Percentiles rank a stretch among this genome's conserved stretches.
Conservation (phyloP, 1,139 yeast genomes). For the Candida tetrigidarum region DNA sequence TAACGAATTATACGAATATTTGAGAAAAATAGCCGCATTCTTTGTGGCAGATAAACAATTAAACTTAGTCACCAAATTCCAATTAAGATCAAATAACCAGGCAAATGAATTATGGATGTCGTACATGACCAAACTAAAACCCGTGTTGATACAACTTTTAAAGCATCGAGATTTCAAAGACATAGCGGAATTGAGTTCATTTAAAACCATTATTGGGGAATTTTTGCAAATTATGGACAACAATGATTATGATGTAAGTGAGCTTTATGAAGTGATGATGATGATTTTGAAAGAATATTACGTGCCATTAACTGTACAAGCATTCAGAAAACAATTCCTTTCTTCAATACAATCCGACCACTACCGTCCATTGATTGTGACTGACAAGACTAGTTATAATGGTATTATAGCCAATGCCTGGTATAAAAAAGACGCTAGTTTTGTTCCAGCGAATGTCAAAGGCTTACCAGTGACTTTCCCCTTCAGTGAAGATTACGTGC, state of each 20-base stretch:
- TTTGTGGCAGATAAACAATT: slow-evolving; percentile 76
- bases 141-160: slow-evolving; percentile 48
- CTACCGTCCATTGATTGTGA: slow-evolving; percentile 82
- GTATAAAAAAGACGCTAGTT: slow-evolving; percentile 60
- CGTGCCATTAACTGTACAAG: slow-evolving; percentile 56
- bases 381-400: slow-evolving; percentile 61
- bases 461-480: slow-evolving; percentile 77
- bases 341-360: slow-evolving; percentile 76
- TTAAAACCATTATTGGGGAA: slow-evolving; percentile 66
- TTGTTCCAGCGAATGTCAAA: slow-evolving; percentile 39
- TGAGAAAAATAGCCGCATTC: slow-evolving; percentile 74
- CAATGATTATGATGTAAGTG: slow-evolving; percentile 62
- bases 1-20: slow-evolving; percentile 50
- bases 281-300: slow-evolving; percentile 61
- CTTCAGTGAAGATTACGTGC: slow-evolving; percentile 86
- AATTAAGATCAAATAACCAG: slow-evolving; percentile 56
- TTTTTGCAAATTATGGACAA: slow-evolving; percentile 81
- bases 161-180: slow-evolving; percentile 31
- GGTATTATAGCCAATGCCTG: slow-evolving; percentile 69
- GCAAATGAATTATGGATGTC: slow-evolving; percentile 83
- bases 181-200: slow-evolving; percentile 37
- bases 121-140: slow-evolving; percentile 59
- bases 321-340: slow-evolving; percentile 65
- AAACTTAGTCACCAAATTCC: slow-evolving; percentile 57
- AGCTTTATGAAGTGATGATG: slow-evolving; percentile 66